Evolutionary conservation across 768 basidiomycete species (phyloP).

Genomic region (Agrocybe praecox): DNA sequence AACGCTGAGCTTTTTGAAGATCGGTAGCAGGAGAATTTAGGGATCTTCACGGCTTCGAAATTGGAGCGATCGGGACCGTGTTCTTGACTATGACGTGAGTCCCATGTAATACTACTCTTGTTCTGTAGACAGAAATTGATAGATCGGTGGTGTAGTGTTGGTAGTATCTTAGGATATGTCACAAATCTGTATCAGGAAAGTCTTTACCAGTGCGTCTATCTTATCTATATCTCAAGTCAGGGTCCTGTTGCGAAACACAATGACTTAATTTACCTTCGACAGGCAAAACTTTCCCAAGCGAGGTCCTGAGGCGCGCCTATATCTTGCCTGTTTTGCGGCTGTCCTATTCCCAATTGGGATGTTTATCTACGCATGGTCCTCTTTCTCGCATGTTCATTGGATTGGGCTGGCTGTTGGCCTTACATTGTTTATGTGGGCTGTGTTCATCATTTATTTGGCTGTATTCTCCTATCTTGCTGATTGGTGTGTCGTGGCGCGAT

Average conservation of each 20-base stretch:
- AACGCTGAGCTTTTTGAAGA: slow-evolving; percentile 28
- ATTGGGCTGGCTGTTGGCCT: slow-evolving; percentile 60
- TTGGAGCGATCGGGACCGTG: slow-evolving; percentile 58
- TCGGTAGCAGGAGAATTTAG: slow-evolving; percentile 60
- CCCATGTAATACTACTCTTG: not conserved
- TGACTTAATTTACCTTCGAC: not conserved
- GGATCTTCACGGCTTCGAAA: slow-evolving; percentile 58
- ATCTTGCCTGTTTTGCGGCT: slow-evolving; percentile 54
- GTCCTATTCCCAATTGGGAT: slow-evolving; percentile 59
- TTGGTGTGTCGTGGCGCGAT: slow-evolving; percentile 43
- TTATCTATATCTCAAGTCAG: not conserved
- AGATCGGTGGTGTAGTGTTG: slow-evolving; percentile 43
- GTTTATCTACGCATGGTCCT: slow-evolving; percentile 77
- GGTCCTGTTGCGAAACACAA: not conserved
- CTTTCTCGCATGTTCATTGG: slow-evolving; percentile 59
- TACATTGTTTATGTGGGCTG: slow-evolving; percentile 47
- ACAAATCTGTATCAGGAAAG: slow-evolving; percentile 50
- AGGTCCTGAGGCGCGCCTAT: slow-evolving; percentile 64
- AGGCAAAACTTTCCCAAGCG: slow-evolving; percentile 35
- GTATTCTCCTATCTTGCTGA: slow-evolving; percentile 68
- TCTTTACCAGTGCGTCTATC: slow-evolving; percentile 45
- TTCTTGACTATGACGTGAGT: slow-evolving; percentile 61
- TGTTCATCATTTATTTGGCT: slow-evolving; percentile 57
- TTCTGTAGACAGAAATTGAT: not conserved
- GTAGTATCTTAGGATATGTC: slow-evolving; percentile 50